Evolutionary conservation across 768 basidiomycete species (phyloP), one percentile per base, ranked within the genome.

Genomic region (Rickenella mellea): DNA sequence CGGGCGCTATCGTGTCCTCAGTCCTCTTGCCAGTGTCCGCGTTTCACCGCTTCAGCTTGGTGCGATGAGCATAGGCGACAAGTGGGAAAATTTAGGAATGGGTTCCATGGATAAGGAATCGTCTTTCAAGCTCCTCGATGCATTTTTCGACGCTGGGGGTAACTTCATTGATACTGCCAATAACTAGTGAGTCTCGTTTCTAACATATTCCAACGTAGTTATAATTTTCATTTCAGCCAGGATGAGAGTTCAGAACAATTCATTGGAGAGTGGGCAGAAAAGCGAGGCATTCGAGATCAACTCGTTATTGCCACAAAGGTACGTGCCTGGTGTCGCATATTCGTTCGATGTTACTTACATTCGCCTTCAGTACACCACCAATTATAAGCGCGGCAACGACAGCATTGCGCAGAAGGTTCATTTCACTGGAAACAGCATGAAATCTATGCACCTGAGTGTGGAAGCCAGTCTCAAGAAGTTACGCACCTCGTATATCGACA

Each of bases 401-500:
- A 2, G 36, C 26, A 45, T 59, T 41, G 41, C 49, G 33, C 59
- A 67, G 35, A 63, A 69, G 31, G 55, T 61, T 1, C 55, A 67
- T 37, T 73, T 67, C 48, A 52, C 50, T 2, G 78, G 78, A 2
- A 78, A 80, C 51, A 63, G 60, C 44, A 43, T 56, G 45, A 75
- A 76, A 48, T 62, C 60, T 3, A 54, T 74, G 51, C 55, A 60
- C 20, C 25, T 71, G 32, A 62, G 66, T 15, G 55, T 74, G 25
- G 54, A 62, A 12, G 67, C 57, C 3, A 60, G 57, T 22, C 56
- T 72, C 41, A 61, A 61, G 47, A 79, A 76, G 46, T 64, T 83
- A 15, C 59, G 74, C 32, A 80, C 77, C 0, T 60, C 68, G n/a
- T 82, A 73, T 50, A 67, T 78, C 50, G 76, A 78, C 48, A 65